A percentile compares a stretch with the other conserved stretches of the same genome.
Conservation (phyloP, 805 yeast genomes). For the Metahyphopichia silvanorum region DNA sequence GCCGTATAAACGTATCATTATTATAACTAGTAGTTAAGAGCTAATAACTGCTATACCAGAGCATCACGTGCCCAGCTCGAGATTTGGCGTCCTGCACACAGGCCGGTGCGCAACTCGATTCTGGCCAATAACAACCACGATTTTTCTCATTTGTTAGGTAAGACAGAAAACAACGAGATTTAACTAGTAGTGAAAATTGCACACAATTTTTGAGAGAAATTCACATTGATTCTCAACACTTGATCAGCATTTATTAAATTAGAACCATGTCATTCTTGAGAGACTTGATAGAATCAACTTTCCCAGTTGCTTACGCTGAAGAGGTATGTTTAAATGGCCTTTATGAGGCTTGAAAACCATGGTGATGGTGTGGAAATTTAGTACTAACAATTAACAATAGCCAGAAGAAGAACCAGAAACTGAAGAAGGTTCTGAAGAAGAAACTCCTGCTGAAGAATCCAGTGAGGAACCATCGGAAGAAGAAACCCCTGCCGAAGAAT, state of each 20-base stretch:
- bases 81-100: not conserved
- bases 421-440: conserved; percentile 22
- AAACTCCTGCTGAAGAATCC: conserved; percentile 15
- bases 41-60: too few species aligned
- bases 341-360: too few species aligned
- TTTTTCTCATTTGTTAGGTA: conserved; percentile 4
- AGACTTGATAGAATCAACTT: conserved; percentile 76
- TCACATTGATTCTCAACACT: not conserved
- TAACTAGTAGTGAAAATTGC: not conserved
- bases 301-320: conserved; percentile 86
- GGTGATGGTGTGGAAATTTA: not conserved
- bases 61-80: too few species aligned
- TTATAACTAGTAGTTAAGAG: too few species aligned
- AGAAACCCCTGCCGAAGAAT: conserved; percentile 33
- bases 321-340: conserved; percentile 48
- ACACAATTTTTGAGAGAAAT: too few species aligned
- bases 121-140: conserved; percentile 5
- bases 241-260: not conserved
- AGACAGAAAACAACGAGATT: conserved; percentile 1
- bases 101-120: too few species aligned
- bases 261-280: conserved; percentile 48
- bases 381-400: conserved; percentile 1
- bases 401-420: conserved; percentile 10
- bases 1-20: too few species aligned
- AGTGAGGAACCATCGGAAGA: conserved; percentile 32